These are phyloP conservation scores for Microstroma glucosiphilum DNA, from an alignment of 1,284 basidiomycete genomes.

Conservation along the genomic window DNA sequence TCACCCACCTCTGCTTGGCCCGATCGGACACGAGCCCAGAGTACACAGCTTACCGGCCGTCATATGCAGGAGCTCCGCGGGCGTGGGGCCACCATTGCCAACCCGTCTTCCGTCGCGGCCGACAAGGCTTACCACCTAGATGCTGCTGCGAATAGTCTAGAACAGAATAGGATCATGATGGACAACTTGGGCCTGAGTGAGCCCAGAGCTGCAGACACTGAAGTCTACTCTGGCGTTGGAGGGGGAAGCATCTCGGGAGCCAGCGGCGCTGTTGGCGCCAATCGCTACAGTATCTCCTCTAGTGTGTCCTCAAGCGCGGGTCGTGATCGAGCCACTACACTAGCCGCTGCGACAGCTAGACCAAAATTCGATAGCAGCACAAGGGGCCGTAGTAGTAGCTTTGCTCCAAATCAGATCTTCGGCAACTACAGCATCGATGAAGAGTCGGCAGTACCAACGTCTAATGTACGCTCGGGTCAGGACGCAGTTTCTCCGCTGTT, in stretches of 20 bases:
- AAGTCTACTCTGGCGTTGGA: background rate
- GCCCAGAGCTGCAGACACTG: background rate
- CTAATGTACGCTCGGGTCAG: background rate
- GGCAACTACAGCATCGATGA: background rate
- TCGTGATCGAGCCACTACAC: background rate
- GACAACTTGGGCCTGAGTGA: conserved; percentile 38
- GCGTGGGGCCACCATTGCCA: conserved; percentile 2
- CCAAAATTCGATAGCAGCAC: background rate
- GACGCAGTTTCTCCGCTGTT: background rate
- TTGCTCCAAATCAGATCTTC: conserved; percentile 5
- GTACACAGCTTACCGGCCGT: background rate
- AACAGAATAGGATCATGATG: conserved; percentile 20
- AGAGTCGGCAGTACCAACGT: background rate
- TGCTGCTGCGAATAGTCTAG: background rate
- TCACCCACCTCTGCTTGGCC: background rate
- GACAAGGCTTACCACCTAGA: background rate
- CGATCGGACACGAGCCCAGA: conserved; percentile 3
- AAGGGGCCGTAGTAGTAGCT: conserved; percentile 11
- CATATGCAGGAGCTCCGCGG: background rate
- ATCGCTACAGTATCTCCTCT: background rate
- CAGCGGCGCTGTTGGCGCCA: background rate
- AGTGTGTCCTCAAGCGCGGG: background rate
- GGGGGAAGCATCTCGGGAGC: no score
- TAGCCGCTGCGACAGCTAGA: background rate
- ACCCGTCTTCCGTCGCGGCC: background rate